A percentile compares a stretch with the other conserved stretches of the same genome.
phyloP scores from a whole-genome alignment of 371 early-diverging fungal genomes.

The Conidiobolus incongruus region DNA sequence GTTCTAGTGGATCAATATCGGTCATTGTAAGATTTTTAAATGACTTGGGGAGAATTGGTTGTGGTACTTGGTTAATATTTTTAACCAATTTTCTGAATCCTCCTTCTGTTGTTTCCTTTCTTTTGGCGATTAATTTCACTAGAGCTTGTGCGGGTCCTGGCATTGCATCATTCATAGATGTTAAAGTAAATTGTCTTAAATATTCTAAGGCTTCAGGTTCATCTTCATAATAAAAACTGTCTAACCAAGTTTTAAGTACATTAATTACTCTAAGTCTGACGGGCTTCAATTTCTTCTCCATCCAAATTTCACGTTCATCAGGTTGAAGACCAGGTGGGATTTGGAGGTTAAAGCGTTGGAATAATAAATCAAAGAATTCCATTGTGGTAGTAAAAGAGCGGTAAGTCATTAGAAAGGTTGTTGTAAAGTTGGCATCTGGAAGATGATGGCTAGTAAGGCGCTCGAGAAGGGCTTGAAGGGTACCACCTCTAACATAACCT shows the following conservation, averaged over 20 bases:
- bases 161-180: slow-evolving; percentile 43
- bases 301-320: slow-evolving; percentile 54
- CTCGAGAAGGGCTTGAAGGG: slow-evolving; percentile 57
- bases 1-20: slow-evolving; percentile 77
- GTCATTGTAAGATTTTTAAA: slow-evolving; percentile 35
- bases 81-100: slow-evolving; percentile 30
- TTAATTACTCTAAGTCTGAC: slow-evolving; percentile 76
- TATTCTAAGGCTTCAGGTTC: slow-evolving; percentile 36
- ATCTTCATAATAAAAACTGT: slow-evolving; percentile 59
- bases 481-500: slow-evolving; percentile 70
- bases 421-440: slow-evolving; percentile 47
- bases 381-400: slow-evolving; percentile 59
- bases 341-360: slow-evolving; percentile 39
- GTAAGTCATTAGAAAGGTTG: slow-evolving; percentile 74
- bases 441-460: slow-evolving; percentile 70
- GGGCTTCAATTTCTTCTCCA: slow-evolving; percentile 62
- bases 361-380: slow-evolving; percentile 44
- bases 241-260: slow-evolving; percentile 80
- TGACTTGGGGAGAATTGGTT: slow-evolving; percentile 41
- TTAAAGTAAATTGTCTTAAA: slow-evolving; percentile 54
- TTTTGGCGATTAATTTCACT: slow-evolving; percentile 37
- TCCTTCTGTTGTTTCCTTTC: slow-evolving; percentile 21
- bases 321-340: slow-evolving; percentile 40
- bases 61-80: slow-evolving; percentile 29
- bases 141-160: slow-evolving; percentile 43